Base-by-base conservation (phyloP, 352 stramenopile genomes). In the Pythium dissimile region DNA sequence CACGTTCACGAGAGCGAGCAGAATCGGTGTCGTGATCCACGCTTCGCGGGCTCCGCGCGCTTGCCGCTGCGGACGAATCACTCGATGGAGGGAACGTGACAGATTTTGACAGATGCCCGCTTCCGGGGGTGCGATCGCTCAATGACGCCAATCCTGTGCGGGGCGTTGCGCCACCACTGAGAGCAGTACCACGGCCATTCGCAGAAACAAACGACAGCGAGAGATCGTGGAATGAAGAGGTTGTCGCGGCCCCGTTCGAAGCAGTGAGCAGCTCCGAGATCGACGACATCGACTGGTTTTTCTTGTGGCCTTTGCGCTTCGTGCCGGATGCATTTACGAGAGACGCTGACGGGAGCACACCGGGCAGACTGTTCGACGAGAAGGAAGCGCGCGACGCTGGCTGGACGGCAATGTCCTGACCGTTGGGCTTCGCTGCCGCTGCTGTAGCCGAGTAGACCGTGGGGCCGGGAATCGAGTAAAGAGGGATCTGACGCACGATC, bases 281-380 rank as follows among this genome's bases (percentile, higher is more conserved):
- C 1, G 83, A 91, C 34, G 85, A 95, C 80, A 95, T 91, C 3
- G 83, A 93, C 54, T 92, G 81, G 56, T 95, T 92, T 57, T 95
- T 95, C 67, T 93, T 91, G 71, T 95, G 85, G 0, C 71, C 77
- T 44, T 80, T 80, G 61, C 78, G 75, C 37, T 92, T 92, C 9
- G 71, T 66, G 11, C 54, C 69, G 9, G 61, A 55, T 1, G 69
- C 65, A 54, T 71, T 59, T 1, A 69, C 26, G 11, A 62, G 41
- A 2, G 64, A 58, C n/a, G 69, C 57, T 5, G 71, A 72, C 0
- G 70, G 62, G 18, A 70, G 49, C 30, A 77, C 65, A 3, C 67
- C 70, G 21, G 61, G 76, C 28, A 66, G 46, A 46, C 66, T 59
- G 64, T 63, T 68, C 59, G 75, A 54, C 6, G 63, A 59, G 21